Base-by-base conservation (phyloP, 2,329 filamentous ascomycete genomes). In the Fusarium duplospermum region DNA sequence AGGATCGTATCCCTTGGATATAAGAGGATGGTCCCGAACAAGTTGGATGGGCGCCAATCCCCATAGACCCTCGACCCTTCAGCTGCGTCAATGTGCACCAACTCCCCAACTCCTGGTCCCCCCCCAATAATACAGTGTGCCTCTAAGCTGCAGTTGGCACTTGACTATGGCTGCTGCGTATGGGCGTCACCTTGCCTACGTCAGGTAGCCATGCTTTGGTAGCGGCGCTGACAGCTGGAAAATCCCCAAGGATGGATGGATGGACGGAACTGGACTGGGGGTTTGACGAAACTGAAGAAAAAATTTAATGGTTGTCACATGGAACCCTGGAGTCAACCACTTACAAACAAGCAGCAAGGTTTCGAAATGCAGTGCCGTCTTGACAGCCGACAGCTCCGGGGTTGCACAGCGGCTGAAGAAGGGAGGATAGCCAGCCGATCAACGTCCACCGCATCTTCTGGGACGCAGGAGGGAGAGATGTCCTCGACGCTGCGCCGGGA, bases 21-120 rank as follows among this genome's bases (percentile, higher is more conserved):
- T 60, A 70, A 31, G 58, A 52, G 35, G 65, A 31, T 59, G 27
- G 42, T 10, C 40, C 22, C n/a, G 31, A 56, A 54, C 60, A 60
- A 54, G 63, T 62, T 67, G 63, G 59, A 64, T 40, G 35, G 24
- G 54, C 67, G 50, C 64, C 64, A 61, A 71, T 13, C 14, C 33
- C 50, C 50, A 54, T 54, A 31, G 50, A 33, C 70, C 71, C 71
- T 73, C 63, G 71, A 73, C 70, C 67, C 59, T 71, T 73, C 63
- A 73, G 71, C 70, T 73, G 71, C 54, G 56, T 71, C 71, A 73
- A 73, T 71, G 58, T 71, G 60, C 71, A 73, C 67, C 67, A 71
- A 62, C 33, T 35, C 33, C 24, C 5, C 33, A 35, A 35, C 33
- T 71, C 47, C 45, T 16, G 22, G 36, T 56, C 27, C 45, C 24